Base-by-base conservation (phyloP, 2,329 filamentous ascomycete species). In the Pezicula neosporulosa region DNA sequence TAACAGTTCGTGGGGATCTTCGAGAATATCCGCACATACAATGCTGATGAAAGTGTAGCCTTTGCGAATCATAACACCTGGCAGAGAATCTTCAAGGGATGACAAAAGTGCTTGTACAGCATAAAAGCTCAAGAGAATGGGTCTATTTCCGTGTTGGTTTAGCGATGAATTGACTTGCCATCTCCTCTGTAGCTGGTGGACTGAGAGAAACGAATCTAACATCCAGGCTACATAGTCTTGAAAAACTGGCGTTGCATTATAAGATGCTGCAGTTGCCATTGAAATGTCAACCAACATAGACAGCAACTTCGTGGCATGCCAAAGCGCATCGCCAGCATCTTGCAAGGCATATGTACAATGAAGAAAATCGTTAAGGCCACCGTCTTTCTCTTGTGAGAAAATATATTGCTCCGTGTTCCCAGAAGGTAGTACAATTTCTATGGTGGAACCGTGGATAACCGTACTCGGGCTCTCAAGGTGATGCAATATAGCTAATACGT, bases 161-260 rank as follows among this genome's bases (percentile, higher is more conserved):
- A 61, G 38, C 12, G 47, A 18, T 10, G 46, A 38, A 42, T 51
- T 53, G 4, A 41, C 44, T 33, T 44, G 30, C 52, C 54, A 61
- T 44, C 52, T 55, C 28, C 59, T 60, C 19, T 57, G 49, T 15
- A 63, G 33, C 6, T 65, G 58, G 46, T 62, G 56, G 5, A 54
- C 24, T 3, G 45, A 19, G 44, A 60, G 37, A 44, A 67, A 60
- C 2, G 62, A 63, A 44, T 68, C 66, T 15, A 67, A 44, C 27
- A 67, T 45, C 66, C 65, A 68, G 10, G 57, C 56, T 7, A 66
- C 21, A 42, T 68, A 63, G 27, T 65, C 61, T 53, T 65, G 60
- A 52, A 66, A 65, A 38, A 60, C 58, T 9, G 59, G 54, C n/a
- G 60, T 61, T 45, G 62, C 55, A 56, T 64, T 57, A 49, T 56